Conservation (phyloP, 1,139 yeast species). For the Saccharomyces hybrid region DNA sequence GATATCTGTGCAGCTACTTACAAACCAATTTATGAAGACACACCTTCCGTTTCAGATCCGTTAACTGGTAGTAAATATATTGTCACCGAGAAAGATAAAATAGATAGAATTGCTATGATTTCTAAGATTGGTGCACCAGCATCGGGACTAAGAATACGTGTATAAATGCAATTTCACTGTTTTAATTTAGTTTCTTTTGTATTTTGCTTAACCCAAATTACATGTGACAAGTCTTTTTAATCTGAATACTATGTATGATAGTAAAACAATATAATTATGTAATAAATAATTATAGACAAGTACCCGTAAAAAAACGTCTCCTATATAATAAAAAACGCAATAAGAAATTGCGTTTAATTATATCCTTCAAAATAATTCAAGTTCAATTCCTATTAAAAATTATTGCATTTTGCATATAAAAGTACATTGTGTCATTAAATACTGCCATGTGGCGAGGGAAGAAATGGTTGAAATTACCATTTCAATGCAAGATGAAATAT, state of each 20-base stretch:
- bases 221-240: not conserved
- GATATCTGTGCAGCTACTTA: conserved; percentile 81
- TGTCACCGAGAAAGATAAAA: conserved; percentile 63
- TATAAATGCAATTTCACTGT: not conserved
- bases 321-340: not conserved
- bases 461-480: not conserved
- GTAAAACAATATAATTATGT: not conserved
- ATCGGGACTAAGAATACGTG: conserved; percentile 64
- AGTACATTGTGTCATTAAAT: not conserved
- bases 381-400: not conserved
- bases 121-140: conserved; percentile 90
- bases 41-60: conserved; percentile 68
- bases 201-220: not conserved
- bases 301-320: not conserved
- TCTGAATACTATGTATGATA: not conserved
- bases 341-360: not conserved
- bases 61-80: conserved; percentile 87
- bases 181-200: not conserved
- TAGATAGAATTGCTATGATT: conserved; percentile 69
- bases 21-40: conserved; percentile 82
- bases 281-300: not conserved
- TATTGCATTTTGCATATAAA: too few relatives aligned
- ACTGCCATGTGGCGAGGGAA: not conserved
- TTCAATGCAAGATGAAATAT: not conserved
- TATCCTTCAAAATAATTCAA: not conserved